Base-by-base conservation (phyloP, 495 filamentous ascomycete genomes). In the Neurospora sp. region DNA sequence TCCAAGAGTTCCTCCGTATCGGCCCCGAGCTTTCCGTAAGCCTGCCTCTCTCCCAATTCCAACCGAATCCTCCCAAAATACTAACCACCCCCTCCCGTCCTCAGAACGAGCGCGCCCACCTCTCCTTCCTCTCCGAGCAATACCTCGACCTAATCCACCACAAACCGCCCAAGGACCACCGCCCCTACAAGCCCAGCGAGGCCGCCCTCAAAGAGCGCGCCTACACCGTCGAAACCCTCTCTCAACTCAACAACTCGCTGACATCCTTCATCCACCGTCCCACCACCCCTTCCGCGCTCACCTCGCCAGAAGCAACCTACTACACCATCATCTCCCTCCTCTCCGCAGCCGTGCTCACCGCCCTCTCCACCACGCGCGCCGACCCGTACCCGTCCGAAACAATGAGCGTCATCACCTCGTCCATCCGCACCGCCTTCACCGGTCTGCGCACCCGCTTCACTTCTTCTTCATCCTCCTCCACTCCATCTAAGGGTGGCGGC, bases 91-190 rank as follows among this genome's bases (percentile, higher is more conserved):
- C 18, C 8, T 9, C 39, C 10, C 35, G 27, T 37, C 8, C 18
- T 7, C 42, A 45, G 72, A 80, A 80, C 48, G 78, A 77, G 10
- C 80, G 85, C 3, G 78, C 78, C 12, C 85, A 86, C 53, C 71
- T 85, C 14, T 72, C 79, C 12, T 75, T 85, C 61, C 73, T 85
- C 8, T 72, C 83, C 3, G 84, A 86, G 72, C 80, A 80, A 39
- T 85, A 83, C 42, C 72, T 83, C 40, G 85, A 86, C 38, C 73
- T 86, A 7, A 73, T 85, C 42, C 70, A 72, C 48, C 81, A 81
- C 73, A 83, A 81, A 65, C 81, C 81, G 16, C 82, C 83, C 10
- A 84, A 84, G 48, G 83, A 83, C 41, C 82, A 82, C 72, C 84
- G 83, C 42, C 80, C 82, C 3, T 68, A 78, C n/a, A 83, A 80